Conservation (phyloP, 1,284 basidiomycete species). For the Puccinia hordei region DNA sequence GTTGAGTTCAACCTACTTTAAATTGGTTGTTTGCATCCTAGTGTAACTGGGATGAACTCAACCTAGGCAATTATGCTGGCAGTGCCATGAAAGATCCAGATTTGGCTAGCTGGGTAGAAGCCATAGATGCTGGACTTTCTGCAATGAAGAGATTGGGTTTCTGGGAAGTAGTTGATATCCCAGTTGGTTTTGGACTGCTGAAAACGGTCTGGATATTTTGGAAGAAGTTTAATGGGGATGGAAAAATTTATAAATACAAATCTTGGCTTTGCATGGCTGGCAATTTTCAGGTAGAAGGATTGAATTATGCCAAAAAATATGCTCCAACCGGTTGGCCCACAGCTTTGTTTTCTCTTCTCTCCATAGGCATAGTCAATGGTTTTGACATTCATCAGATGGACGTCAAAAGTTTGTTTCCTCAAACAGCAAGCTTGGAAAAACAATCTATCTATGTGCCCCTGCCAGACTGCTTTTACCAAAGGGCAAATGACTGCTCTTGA, state of each 20-base stretch:
- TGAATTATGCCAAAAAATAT: not conserved
- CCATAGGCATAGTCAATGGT: not conserved
- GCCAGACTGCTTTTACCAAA: not conserved
- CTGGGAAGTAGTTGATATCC: constrained; percentile 11
- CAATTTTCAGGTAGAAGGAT: constrained; percentile 6
- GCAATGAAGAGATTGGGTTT: not conserved
- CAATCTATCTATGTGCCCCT: constrained; percentile 14
- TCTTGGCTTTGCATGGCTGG: not conserved
- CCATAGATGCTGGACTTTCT: not conserved
- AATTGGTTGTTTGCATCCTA: too few species aligned
- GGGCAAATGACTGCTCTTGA: not conserved
- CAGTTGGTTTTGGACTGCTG: too few species aligned
- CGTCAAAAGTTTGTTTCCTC: too few species aligned
- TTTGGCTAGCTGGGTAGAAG: not conserved
- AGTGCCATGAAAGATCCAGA: not conserved
- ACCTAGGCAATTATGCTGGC: too few species aligned
- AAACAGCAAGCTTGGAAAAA: not conserved
- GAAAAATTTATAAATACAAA: constrained; percentile 2
- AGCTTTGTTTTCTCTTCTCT: not conserved
- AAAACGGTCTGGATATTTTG: too few species aligned
- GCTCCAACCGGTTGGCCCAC: constrained; percentile 7
- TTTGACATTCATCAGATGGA: too few species aligned
- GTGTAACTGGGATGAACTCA: too few species aligned
- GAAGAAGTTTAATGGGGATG: too few species aligned
- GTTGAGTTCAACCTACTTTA: too few species aligned